Conservation (phyloP, 257 asterid genomes). For the Misopates orontium region DNA sequence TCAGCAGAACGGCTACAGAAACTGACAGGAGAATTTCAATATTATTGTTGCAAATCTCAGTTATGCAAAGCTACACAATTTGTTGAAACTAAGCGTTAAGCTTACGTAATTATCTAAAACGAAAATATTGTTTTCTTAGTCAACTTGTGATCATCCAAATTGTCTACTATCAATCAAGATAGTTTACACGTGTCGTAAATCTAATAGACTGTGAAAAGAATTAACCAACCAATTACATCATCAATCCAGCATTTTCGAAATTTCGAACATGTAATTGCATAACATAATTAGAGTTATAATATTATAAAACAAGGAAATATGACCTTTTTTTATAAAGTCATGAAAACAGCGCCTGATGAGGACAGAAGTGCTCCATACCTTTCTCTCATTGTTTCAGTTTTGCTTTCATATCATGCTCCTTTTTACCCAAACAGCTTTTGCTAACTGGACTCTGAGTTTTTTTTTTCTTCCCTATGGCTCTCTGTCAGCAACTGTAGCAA, state of each 20-base stretch:
- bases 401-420: conserved; percentile 45
- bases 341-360: conserved; percentile 37
- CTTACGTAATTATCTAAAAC: no score
- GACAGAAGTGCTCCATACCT: conserved; percentile 61
- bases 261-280: conserved; percentile 31
- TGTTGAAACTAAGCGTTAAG: no score
- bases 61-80: neutral
- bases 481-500: conserved; percentile 40
- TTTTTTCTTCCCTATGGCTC: conserved; percentile 38
- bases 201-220: no score
- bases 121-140: no score
- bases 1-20: conserved; percentile 42
- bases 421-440: conserved; percentile 38
- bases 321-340: conserved; percentile 43
- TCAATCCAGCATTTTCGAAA: no score
- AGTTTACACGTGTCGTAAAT: no score
- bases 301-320: conserved; percentile 51
- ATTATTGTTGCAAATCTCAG: conserved; percentile 35
- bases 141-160: no score
- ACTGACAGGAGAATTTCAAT: conserved; percentile 42
- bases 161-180: no score
- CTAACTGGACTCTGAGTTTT: conserved; percentile 27
- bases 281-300: conserved; percentile 43
- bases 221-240: no score
- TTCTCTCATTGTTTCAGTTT: conserved; percentile 40